These are phyloP conservation scores for Colletotrichum sidae DNA, from an alignment of 2,329 filamentous ascomycete species.

Conservation along the genomic window DNA sequence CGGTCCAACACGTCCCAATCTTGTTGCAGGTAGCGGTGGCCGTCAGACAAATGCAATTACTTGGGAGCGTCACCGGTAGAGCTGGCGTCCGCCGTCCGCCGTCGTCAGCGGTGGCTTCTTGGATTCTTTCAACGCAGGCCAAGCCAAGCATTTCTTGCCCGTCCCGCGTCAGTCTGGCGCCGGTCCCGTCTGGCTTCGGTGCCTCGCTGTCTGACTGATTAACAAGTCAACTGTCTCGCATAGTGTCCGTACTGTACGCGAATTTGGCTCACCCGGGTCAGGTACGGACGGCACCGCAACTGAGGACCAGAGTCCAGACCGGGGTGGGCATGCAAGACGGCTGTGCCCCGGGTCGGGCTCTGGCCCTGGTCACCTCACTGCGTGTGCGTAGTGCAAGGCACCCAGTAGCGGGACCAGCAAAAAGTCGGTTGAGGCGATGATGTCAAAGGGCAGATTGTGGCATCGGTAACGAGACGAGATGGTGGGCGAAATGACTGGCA, in stretches of 20 bases:
- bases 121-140: constrained; percentile 4
- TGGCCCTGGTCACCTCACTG: constrained; percentile 2
- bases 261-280: not conserved
- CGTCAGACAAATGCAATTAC: constrained; percentile 24
- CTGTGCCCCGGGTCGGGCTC: constrained; percentile 23
- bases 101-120: constrained; percentile 18
- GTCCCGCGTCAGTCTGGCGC: constrained; percentile 21
- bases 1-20: too few relatives aligned
- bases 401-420: constrained; percentile 12
- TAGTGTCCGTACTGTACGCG: constrained; percentile 9
- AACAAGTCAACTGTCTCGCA: too few relatives aligned
- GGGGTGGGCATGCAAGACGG: constrained; percentile 23
- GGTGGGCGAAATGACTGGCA: constrained; percentile 22
- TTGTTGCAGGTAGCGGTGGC: not conserved
- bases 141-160: constrained; percentile 16
- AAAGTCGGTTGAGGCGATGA: constrained; percentile 29
- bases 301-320: constrained; percentile 5
- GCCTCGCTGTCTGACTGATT: too few relatives aligned
- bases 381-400: not conserved
- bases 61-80: constrained; percentile 3
- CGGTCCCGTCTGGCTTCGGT: constrained; percentile 15
- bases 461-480: constrained; percentile 1
- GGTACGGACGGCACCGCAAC: constrained; percentile 5
- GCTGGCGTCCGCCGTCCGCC: constrained; percentile 18
- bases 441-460: constrained; percentile 27